Conservation (phyloP, 768 basidiomycete genomes). For the Galerina marginata region DNA sequence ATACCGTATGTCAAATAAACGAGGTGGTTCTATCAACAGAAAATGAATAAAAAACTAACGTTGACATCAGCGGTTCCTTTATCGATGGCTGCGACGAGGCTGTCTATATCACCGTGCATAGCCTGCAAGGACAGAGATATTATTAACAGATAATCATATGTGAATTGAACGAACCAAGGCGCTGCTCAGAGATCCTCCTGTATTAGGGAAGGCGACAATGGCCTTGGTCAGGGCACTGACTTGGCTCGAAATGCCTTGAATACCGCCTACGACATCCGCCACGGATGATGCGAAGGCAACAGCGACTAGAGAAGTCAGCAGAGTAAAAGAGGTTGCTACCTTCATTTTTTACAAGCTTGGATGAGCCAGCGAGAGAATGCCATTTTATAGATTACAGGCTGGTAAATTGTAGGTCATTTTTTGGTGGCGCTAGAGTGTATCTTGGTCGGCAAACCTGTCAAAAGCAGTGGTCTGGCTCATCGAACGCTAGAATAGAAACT, state of each 20-base stretch:
- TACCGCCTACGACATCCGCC: constrained; percentile 34
- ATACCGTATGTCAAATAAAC: not conserved
- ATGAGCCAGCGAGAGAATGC: too few species aligned
- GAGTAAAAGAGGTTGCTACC: too few species aligned
- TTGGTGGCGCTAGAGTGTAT: too few species aligned
- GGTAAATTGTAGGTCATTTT: too few species aligned
- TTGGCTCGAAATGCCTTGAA: constrained; percentile 28
- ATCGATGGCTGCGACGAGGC: constrained; percentile 23
- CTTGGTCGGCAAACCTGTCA: too few species aligned
- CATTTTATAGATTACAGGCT: too few species aligned
- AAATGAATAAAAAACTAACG: constrained; percentile 12
- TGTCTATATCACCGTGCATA: constrained; percentile 28
- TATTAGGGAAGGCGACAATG: constrained; percentile 31
- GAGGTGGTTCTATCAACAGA: too few species aligned
- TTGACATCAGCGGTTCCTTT: constrained; percentile 29
- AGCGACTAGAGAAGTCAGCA: constrained; percentile 13
- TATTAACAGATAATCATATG: not conserved
- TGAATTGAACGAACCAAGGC: not conserved
- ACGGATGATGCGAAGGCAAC: constrained; percentile 29
- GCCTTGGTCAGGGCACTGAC: constrained; percentile 31
- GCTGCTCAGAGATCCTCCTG: constrained; percentile 12
- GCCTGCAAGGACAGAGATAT: constrained; percentile 7
- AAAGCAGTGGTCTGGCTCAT: too few species aligned
- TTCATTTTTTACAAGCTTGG: too few species aligned
- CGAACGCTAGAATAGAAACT: too few species aligned